Conservation (phyloP, 345 rosid species). For the Cardiospermum halicacabum region DNA sequence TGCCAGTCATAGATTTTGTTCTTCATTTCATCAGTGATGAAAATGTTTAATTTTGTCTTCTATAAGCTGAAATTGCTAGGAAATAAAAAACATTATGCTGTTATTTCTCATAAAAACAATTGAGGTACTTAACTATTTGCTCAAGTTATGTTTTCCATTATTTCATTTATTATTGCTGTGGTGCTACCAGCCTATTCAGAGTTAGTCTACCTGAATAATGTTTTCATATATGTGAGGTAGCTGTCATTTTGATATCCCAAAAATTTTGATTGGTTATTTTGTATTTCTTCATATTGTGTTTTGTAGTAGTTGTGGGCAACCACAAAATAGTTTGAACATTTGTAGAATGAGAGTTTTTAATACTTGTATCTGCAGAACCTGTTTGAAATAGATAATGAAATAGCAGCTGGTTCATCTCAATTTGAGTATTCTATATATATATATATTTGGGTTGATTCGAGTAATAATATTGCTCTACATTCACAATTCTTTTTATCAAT, state of each 20-base stretch:
- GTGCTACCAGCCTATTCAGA: not conserved
- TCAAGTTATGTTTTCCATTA: not conserved
- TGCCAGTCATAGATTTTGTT: not conserved
- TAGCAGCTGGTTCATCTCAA: not conserved
- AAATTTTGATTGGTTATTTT: constrained; percentile 10
- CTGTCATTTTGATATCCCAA: not conserved
- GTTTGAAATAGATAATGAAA: not conserved
- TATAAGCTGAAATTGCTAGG: not conserved
- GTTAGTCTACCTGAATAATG: not conserved
- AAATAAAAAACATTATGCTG: not conserved
- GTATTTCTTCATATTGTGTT: not conserved
- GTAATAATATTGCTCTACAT: not conserved
- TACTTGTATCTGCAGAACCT: not conserved
- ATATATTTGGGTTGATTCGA: not conserved
- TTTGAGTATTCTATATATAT: not conserved
- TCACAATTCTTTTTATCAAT: no score
- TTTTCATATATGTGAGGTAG: not conserved
- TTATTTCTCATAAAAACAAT: not conserved
- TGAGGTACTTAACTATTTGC: not conserved
- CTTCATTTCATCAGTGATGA: constrained; percentile 7
- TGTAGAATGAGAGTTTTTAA: not conserved
- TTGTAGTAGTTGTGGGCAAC: not conserved
- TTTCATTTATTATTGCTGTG: not conserved
- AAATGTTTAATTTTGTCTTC: not conserved
- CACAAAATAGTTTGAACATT: not conserved